Conservation (phyloP, 2,329 filamentous ascomycete species). For the Harringtonia lauricola region DNA sequence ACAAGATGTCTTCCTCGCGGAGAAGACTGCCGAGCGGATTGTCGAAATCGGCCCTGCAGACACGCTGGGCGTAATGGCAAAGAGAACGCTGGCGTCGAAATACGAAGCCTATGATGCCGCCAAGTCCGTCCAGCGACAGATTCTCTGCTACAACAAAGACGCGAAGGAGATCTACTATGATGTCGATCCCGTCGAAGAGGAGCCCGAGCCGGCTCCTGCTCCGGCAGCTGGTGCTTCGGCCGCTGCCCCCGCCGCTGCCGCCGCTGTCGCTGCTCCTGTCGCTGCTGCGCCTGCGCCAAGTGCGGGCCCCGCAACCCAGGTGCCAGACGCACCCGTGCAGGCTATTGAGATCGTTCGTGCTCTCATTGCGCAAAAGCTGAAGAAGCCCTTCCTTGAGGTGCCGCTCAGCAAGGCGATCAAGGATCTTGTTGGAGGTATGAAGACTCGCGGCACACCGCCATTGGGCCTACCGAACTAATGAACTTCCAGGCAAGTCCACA, state of each 20-base stretch:
- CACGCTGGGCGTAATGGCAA: conserved; percentile 95
- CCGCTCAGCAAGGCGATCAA: conserved; percentile 96
- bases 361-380: conserved; percentile 92
- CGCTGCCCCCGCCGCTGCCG: conserved; percentile 41
- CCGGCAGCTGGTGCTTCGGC: conserved; percentile 32
- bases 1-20: conserved; percentile 96
- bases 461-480: neutral
- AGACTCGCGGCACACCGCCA: too few relatives aligned
- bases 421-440: conserved; percentile 87
- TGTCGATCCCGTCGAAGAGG: conserved; percentile 88
- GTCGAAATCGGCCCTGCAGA: conserved; percentile 96
- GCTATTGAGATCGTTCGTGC: conserved; percentile 84
- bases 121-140: conserved; percentile 90
- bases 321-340: conserved; percentile 77
- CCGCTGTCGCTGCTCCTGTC: conserved; percentile 40
- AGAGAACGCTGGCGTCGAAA: conserved; percentile 87
- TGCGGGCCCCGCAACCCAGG: conserved; percentile 75
- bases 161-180: conserved; percentile 99
- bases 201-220: conserved; percentile 47
- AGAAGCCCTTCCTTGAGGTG: conserved; percentile 82
- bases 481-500: conserved; percentile 74
- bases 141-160: conserved; percentile 99
- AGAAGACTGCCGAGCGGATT: conserved; percentile 92
- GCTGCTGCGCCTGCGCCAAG: conserved; percentile 53
- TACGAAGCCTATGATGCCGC: conserved; percentile 98